Conservation (phyloP, 352 stramenopile species). For the Pythium pyrilobum region DNA sequence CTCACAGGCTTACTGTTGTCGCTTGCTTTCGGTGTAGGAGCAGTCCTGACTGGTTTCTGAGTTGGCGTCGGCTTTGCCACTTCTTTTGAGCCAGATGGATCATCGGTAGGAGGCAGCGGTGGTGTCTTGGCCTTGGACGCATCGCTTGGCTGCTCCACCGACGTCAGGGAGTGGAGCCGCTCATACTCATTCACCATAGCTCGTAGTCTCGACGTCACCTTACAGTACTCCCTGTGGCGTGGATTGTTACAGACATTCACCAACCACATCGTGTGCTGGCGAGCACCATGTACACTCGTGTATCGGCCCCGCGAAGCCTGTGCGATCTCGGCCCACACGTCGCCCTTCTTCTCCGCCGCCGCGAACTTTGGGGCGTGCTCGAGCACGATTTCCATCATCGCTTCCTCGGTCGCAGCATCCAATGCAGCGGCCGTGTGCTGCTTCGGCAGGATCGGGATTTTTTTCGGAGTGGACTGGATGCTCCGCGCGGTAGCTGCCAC, state of each 20-base stretch:
- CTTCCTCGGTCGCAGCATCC: neutral
- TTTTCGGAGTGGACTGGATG: neutral
- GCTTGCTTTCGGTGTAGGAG: neutral
- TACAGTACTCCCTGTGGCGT: neutral
- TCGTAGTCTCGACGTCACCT: neutral
- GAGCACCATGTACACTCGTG: neutral
- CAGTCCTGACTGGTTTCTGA: too few species aligned
- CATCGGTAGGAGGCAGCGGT: too few species aligned
- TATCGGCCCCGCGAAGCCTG: neutral
- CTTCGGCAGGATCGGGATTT: neutral
- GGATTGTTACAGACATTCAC: neutral
- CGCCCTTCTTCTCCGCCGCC: neutral
- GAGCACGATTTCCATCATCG: neutral
- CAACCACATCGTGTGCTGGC: neutral
- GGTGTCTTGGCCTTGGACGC: too few species aligned
- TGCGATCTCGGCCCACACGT: constrained; percentile 1
- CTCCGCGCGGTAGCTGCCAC: too few species aligned
- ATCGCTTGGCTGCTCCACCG: too few species aligned
- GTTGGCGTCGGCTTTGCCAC: too few species aligned
- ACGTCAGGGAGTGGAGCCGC: too few species aligned
- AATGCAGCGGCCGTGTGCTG: neutral
- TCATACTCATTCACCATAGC: neutral
- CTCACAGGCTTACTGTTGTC: neutral
- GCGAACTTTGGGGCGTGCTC: neutral
- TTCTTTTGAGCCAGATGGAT: too few species aligned